Percentiles rank a stretch among this genome's conserved stretches.
Conservation (phyloP, 495 filamentous ascomycete species). For the Sabuloglossum arenarium region DNA sequence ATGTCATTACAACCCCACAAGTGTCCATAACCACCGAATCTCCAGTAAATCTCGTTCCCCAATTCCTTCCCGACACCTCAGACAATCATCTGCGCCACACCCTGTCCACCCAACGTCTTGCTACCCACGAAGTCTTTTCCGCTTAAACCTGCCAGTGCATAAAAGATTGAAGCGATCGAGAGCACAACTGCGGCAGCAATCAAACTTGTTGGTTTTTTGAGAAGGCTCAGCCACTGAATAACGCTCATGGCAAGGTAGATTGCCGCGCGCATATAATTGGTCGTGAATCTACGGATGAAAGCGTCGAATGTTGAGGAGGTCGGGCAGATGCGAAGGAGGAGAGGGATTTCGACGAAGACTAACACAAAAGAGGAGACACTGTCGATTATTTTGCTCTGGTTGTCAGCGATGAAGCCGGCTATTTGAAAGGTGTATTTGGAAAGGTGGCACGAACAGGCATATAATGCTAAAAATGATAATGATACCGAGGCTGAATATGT, state of each 20-base stretch:
- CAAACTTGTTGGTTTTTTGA: conserved; percentile 37
- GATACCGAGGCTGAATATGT: conserved; percentile 50
- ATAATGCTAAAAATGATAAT: conserved; percentile 67
- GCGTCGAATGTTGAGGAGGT: conserved; percentile 76
- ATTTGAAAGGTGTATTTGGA: neutral
- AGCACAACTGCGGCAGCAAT: conserved; percentile 76
- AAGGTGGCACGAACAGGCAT: conserved; percentile 47
- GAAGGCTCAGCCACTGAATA: conserved; percentile 64
- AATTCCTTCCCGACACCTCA: conserved; percentile 14
- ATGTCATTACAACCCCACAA: neutral
- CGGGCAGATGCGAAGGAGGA: conserved; percentile 93
- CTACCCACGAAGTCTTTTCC: conserved; percentile 88
- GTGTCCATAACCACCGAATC: neutral
- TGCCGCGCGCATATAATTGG: conserved; percentile 91
- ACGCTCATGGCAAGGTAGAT: conserved; percentile 67
- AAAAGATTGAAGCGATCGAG: conserved; percentile 57
- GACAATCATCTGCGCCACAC: conserved; percentile 97
- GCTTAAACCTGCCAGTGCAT: conserved; percentile 65
- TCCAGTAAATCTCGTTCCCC: neutral
- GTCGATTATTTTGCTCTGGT: neutral
- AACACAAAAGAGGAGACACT: conserved; percentile 69
- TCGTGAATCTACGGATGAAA: conserved; percentile 79
- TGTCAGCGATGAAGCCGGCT: neutral
- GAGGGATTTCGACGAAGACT: conserved; percentile 90
- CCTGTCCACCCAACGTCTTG: conserved; percentile 89